Conservation (phyloP, 2,329 filamentous ascomycete genomes). For the Nigrospora osmanthi region DNA sequence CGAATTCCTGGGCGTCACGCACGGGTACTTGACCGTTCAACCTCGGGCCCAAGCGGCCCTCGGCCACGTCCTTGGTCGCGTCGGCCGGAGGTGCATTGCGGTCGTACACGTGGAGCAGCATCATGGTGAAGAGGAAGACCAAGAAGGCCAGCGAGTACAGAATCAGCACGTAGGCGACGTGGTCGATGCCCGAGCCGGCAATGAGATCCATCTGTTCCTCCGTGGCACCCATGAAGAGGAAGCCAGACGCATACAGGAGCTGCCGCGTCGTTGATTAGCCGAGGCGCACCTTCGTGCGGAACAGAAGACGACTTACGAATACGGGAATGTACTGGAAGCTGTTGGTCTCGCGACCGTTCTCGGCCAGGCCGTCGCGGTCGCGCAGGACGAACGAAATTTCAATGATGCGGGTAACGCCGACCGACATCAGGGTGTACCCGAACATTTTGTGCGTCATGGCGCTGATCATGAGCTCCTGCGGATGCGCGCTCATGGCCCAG, state of each 20-base stretch:
- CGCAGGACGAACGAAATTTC: constrained; percentile 83
- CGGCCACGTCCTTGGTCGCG: constrained; percentile 26
- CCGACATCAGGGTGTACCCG: constrained; percentile 91
- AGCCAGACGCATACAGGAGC: constrained; percentile 86
- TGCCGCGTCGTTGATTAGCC: constrained; percentile 29
- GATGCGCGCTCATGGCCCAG: constrained; percentile 91
- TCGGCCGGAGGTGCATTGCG: constrained; percentile 36
- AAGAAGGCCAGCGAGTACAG: constrained; percentile 86
- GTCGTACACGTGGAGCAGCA: constrained; percentile 80
- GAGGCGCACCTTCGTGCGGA: no score
- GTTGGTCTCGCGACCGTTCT: constrained; percentile 60
- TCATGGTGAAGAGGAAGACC: constrained; percentile 82
- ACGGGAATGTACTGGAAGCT: constrained; percentile 65
- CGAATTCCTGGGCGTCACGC: constrained; percentile 84
- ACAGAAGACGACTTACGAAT: constrained; percentile 47
- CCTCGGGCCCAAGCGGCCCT: constrained; percentile 28
- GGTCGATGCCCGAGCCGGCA: constrained; percentile 66
- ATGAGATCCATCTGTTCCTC: constrained; percentile 91
- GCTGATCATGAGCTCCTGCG: constrained; percentile 75
- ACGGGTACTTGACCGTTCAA: constrained; percentile 29
- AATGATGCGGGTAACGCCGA: constrained; percentile 74
- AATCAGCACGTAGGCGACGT: constrained; percentile 88
- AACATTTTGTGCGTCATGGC: constrained; percentile 85
- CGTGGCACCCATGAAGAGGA: constrained; percentile 95
- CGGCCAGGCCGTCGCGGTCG: constrained; percentile 58